These are phyloP conservation scores for Jamesozyma gamospora DNA, from an alignment of 805 yeast species.

Conservation along the genomic window DNA sequence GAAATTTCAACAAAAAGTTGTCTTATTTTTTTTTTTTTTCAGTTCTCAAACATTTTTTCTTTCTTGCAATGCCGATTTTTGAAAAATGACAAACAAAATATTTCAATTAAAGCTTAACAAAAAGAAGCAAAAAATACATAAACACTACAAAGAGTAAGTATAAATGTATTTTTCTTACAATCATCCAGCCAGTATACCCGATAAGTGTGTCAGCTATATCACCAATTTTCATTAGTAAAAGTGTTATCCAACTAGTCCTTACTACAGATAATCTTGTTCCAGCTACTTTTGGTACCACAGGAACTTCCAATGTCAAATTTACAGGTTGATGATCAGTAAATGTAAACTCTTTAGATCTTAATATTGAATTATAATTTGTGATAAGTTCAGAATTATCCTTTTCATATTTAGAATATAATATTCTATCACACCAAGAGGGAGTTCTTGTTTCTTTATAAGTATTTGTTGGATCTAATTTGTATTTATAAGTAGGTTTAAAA, in stretches of 20 bases:
- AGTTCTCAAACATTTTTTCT: too few species aligned
- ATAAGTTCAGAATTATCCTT: slow-evolving; percentile 8
- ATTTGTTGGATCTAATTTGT: slow-evolving; percentile 35
- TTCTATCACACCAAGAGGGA: slow-evolving; percentile 90
- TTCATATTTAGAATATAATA: slow-evolving; percentile 45
- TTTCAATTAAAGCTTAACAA: background rate
- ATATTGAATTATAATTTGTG: slow-evolving; percentile 39
- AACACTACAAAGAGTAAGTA: slow-evolving; percentile 2
- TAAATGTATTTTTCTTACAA: slow-evolving; percentile 7
- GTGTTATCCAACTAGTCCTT: background rate
- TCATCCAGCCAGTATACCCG: slow-evolving; percentile 24
- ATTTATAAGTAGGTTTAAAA: slow-evolving; percentile 81
- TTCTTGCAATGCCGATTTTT: too few species aligned
- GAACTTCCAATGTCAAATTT: slow-evolving; percentile 39
- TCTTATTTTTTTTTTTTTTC: background rate
- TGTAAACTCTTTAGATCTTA: slow-evolving; percentile 29
- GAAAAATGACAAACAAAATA: background rate
- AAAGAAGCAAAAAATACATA: background rate
- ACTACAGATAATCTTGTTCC: background rate
- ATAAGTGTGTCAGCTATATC: slow-evolving; percentile 11
- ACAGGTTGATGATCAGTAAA: slow-evolving; percentile 83
- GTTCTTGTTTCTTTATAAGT: slow-evolving; percentile 47
- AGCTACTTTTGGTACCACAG: slow-evolving; percentile 15
- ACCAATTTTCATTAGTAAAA: background rate
- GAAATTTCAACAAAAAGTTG: too few species aligned